Base-by-base conservation (phyloP, 2,329 filamentous ascomycete genomes). In the Fusarium devonianum region DNA sequence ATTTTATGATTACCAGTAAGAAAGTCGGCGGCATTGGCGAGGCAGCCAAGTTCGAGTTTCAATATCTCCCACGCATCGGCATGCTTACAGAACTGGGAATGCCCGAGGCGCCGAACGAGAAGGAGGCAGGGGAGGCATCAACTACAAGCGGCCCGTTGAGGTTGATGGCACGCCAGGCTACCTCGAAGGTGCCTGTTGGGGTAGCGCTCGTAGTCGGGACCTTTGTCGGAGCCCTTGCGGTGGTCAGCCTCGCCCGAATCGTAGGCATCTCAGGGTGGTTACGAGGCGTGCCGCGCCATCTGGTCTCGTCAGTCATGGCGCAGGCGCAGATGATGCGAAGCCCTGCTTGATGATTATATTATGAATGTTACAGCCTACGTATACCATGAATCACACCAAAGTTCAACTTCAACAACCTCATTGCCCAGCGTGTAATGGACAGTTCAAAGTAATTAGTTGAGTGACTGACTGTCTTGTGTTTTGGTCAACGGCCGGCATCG, bases 11-110 rank as follows among this genome's bases (percentile, higher is more conserved):
- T 3, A 78, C 88, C 12, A 79, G 86, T n/a, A 77, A 86, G 47
- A 81, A 83, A 46, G 51, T 67, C 43, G 82, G 77, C 45, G 88
- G 85, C 0, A 74, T 92, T 7, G 83, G 86, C 1, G 75, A 79
- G 35, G 79, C 85, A 62, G 83, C 81, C 2, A 75, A 73, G 7
- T 92, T 91, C 64, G 82, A 87, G 14, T 88, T 92, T 71, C 87
- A 90, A 65, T 88, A 88, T 64, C 74, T 88, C 8, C 87, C 87
- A 0, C 66, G 67, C 18, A 63, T 73, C 13, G 70, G 69, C 16
- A 70, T 65, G 54, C 66, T 68, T 34, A 74, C 71, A 11, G 57
- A 65, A 42, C 51, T 64, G 19, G 66, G 77, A 69, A 12, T 39
- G 10, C 34, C 29, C 17, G 29, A 47, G 12, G 36, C 49, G 32